These are phyloP conservation scores for Saccharomyces paradoxus DNA, from an alignment of 805 yeast species.

Conservation along the genomic window DNA sequence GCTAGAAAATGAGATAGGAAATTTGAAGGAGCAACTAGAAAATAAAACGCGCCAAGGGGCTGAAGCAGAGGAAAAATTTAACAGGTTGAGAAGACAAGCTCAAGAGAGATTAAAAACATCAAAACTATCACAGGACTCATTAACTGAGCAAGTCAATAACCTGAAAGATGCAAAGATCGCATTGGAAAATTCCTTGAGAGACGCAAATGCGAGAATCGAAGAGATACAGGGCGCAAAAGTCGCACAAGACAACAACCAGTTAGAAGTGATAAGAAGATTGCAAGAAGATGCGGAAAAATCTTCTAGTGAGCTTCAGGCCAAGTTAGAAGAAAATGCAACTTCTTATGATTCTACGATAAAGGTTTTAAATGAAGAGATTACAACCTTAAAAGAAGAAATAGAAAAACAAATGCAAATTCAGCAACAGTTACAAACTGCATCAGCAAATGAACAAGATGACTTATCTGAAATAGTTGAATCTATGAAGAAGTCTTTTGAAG, in stretches of 20 bases:
- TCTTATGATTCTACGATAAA: slow-evolving; percentile 5
- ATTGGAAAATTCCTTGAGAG: slow-evolving; percentile 21
- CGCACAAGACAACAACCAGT: neutral
- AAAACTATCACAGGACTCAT: slow-evolving; percentile 30
- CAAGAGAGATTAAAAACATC: slow-evolving; percentile 29
- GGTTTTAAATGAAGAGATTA: slow-evolving; percentile 8
- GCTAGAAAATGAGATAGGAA: slow-evolving; percentile 28
- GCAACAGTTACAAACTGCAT: slow-evolving; percentile 13
- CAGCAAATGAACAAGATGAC: slow-evolving; percentile 22
- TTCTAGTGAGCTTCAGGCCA: slow-evolving; percentile 13
- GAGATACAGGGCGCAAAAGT: neutral
- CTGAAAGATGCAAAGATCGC: slow-evolving; percentile 31
- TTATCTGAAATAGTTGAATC: slow-evolving; percentile 19
- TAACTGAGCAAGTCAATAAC: slow-evolving; percentile 32
- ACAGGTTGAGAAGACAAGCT: slow-evolving; percentile 29
- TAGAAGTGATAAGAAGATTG: slow-evolving; percentile 7
- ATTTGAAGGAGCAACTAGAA: slow-evolving; percentile 18
- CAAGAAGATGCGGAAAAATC: slow-evolving; percentile 14
- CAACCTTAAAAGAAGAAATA: slow-evolving; percentile 17
- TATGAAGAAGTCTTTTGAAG: slow-evolving; percentile 17
- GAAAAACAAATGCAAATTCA: slow-evolving; percentile 12
- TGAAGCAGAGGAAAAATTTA: slow-evolving; percentile 28
- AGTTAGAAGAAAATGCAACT: slow-evolving; percentile 7
- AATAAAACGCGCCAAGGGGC: slow-evolving; percentile 22
- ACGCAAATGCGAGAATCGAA: neutral